A percentile compares a stretch with the other conserved stretches of the same genome.
Evolutionary conservation across 2,329 filamentous ascomycete species (phyloP).

Genomic region (Fusarium sambucinum): DNA sequence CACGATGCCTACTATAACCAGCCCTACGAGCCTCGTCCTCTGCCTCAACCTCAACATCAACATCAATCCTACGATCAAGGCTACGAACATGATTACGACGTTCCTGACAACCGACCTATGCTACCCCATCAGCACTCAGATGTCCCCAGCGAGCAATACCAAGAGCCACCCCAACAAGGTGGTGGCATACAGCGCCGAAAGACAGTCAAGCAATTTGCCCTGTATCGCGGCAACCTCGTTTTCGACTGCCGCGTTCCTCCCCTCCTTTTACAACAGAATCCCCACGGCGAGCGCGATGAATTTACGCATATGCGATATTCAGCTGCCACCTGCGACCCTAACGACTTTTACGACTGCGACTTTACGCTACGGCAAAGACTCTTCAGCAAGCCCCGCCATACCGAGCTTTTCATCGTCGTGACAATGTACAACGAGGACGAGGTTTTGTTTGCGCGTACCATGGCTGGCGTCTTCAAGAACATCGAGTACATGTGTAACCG

Average conservation of each 20-base stretch:
- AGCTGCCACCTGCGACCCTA: slow-evolving; percentile 92
- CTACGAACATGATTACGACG: slow-evolving; percentile 75
- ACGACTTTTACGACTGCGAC: slow-evolving; percentile 86
- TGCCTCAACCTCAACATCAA: too few relatives aligned
- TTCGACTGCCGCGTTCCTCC: slow-evolving; percentile 97
- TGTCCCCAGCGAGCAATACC: slow-evolving; percentile 57
- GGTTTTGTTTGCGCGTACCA: slow-evolving; percentile 91
- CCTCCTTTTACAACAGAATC: slow-evolving; percentile 85
- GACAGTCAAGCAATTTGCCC: slow-evolving; percentile 97
- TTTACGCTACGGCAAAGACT: slow-evolving; percentile 93
- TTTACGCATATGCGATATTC: slow-evolving; percentile 94
- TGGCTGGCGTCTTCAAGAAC: slow-evolving; percentile 98
- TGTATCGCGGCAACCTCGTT: slow-evolving; percentile 96
- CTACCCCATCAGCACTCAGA: slow-evolving; percentile 71
- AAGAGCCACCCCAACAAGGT: slow-evolving; percentile 59
- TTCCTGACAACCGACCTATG: slow-evolving; percentile 81
- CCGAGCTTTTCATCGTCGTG: slow-evolving; percentile 94
- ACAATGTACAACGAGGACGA: slow-evolving; percentile 99
- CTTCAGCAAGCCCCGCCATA: slow-evolving; percentile 92
- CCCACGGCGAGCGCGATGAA: slow-evolving; percentile 92
- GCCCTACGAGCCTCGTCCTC: slow-evolving; percentile 28
- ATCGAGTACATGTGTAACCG: slow-evolving; percentile 98
- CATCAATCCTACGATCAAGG: slow-evolving; percentile 78
- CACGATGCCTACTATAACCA: slow-evolving; percentile 34
- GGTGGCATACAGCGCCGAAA: slow-evolving; percentile 85